Base-by-base conservation (phyloP, 2,329 filamentous ascomycete species). In the Neofusicoccum cordaticola region DNA sequence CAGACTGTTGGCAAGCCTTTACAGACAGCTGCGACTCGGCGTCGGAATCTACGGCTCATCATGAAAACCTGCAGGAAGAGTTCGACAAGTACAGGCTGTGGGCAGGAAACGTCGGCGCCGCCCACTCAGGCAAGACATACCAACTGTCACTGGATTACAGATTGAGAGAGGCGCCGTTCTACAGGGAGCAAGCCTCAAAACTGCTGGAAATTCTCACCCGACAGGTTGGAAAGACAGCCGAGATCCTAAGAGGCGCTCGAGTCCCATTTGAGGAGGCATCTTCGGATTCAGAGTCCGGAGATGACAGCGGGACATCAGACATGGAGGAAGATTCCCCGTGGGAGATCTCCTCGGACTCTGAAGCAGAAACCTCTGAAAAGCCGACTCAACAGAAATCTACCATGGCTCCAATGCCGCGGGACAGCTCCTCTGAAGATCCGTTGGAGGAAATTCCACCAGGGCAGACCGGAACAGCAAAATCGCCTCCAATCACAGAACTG, bases 41-140 rank as follows among this genome's bases (percentile, higher is more conserved):
- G 15, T 41, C 65, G 15, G 27, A 31, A 31, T 31, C 17, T 6
- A 65, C 12, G 17, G 37, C 22, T 62, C 53, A 44, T 34, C 13
- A 12, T 52, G 35, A 45, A 11, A 35, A 57, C 35, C 17, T 68
- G 2, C 39, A 60, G 15, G 66, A 68, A 4, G 68, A 70, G 35
- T 66, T 69, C 31, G 69, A 69, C 37, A 64, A 65, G 42, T 62
- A 62, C 48, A 68, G 44, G 22, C 22, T 69, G 3, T 70, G 68
- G 69, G 68, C 67, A 15, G 67, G 63, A 3, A 68, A 69, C 53
- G 67, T 69, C n/a, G 68, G 67, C 17, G 68, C 68, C 37, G 61
- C 62, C 27, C 64, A 68, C 42, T 64, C 58, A 2, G 58, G 58
- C 9, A 51, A 42, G 19, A 45, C 42, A 3, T 69, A 66, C 42